A percentile compares a stretch with the other conserved stretches of the same genome.
Conservation (phyloP, 768 basidiomycete genomes). For the Xerocomellus intermedius region DNA sequence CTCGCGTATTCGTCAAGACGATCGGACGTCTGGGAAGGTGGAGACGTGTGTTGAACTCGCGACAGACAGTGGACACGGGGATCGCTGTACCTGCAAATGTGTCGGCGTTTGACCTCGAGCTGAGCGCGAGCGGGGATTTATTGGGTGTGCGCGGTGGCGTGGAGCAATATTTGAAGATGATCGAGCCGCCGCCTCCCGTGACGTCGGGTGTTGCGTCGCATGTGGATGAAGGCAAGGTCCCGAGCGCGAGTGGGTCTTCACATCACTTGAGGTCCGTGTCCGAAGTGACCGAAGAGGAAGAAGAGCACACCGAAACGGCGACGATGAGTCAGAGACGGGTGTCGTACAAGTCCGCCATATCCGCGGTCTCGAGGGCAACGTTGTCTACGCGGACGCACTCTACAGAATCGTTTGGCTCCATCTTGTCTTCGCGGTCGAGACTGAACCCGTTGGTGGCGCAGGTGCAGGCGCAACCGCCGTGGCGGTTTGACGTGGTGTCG, state of each 20-base stretch:
- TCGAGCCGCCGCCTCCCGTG: conserved; percentile 37
- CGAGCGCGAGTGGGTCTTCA: not conserved
- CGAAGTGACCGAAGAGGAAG: conserved; percentile 34
- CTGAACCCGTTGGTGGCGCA: conserved; percentile 34
- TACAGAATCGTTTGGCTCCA: conserved; percentile 34
- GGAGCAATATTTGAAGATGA: conserved; percentile 63
- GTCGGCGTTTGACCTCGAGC: conserved; percentile 71
- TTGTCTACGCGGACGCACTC: conserved; percentile 32
- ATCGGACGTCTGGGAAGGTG: conserved; percentile 80
- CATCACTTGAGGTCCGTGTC: conserved; percentile 31
- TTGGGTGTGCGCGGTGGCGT: conserved; percentile 60
- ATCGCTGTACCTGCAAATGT: conserved; percentile 44
- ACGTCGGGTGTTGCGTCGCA: conserved; percentile 10
- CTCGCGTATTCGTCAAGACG: conserved; percentile 76
- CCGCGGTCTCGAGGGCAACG: conserved; percentile 17
- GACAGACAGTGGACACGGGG: conserved; percentile 36
- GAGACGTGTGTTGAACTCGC: conserved; percentile 70
- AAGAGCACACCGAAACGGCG: conserved; percentile 18
- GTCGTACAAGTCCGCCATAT: conserved; percentile 26
- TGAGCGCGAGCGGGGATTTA: conserved; percentile 58
- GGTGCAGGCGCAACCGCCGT: conserved; percentile 43
- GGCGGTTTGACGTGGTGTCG: conserved; percentile 70
- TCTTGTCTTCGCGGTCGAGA: conserved; percentile 30
- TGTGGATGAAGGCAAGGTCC: conserved; percentile 8
- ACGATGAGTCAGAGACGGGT: conserved; percentile 11